phyloP scores from a whole-genome alignment of 805 yeast genomes.

The Wickerhamiella alocasiicola region DNA sequence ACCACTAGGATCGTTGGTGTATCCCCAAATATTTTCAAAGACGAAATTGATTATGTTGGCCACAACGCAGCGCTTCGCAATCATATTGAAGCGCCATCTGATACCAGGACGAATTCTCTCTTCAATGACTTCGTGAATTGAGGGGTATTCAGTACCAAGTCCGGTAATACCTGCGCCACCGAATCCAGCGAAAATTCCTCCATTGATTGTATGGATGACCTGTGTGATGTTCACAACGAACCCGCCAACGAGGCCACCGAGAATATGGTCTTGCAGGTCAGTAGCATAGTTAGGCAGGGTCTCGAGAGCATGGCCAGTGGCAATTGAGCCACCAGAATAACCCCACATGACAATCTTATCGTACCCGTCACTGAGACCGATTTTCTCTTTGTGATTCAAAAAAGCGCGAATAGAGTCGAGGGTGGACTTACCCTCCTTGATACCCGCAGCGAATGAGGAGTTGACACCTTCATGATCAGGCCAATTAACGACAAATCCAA shows the following conservation, averaged over 20 bases:
- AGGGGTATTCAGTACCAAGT: slow-evolving; percentile 22
- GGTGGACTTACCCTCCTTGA: slow-evolving; percentile 21
- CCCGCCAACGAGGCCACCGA: slow-evolving; percentile 21
- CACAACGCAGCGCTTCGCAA: slow-evolving; percentile 14
- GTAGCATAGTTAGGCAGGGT: slow-evolving; percentile 20
- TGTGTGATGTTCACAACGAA: slow-evolving; percentile 17
- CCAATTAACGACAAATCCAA: slow-evolving; percentile 18
- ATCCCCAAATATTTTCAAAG: slow-evolving; percentile 16
- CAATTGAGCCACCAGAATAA: slow-evolving; percentile 22
- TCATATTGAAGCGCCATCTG: slow-evolving; percentile 13
- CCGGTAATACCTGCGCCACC: slow-evolving; percentile 23
- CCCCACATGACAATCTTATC: slow-evolving; percentile 21
- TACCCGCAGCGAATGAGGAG: slow-evolving; percentile 19
- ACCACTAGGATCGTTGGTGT: slow-evolving; percentile 15
- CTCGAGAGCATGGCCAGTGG: slow-evolving; percentile 23
- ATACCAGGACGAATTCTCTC: slow-evolving; percentile 13
- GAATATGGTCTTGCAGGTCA: slow-evolving; percentile 16
- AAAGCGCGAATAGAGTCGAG: slow-evolving; percentile 25
- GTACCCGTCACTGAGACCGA: slow-evolving; percentile 12
- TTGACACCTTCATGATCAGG: slow-evolving; percentile 23
- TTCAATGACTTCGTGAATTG: slow-evolving; percentile 14
- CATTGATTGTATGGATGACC: slow-evolving; percentile 16
- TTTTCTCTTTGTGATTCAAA: slow-evolving; percentile 11
- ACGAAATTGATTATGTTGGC: slow-evolving; percentile 14
- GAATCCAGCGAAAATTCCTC: slow-evolving; percentile 20